Base-by-base conservation (phyloP, 2,329 filamentous ascomycete species). In the Aspergillus fumigatus region DNA sequence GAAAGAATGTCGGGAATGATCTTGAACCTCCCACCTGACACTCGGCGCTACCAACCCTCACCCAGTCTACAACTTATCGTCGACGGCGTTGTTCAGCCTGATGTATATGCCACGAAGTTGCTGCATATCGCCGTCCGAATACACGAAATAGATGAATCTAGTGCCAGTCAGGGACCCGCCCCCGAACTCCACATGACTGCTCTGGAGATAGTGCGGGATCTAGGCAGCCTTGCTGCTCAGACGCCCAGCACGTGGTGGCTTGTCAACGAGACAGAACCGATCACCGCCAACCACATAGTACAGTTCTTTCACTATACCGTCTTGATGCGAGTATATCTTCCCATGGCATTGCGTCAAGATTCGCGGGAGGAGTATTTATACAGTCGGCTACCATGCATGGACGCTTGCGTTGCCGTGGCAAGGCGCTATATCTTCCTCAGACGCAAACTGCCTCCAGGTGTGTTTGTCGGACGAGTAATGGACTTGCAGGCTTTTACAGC, bases 21-120 rank as follows among this genome's bases (percentile, higher is more conserved):
- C 21, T 64, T 72, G 48, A 75, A 75, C 55, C 56, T 75, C 5
- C 73, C 73, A 11, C 61, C 70, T n/a, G 67, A 62, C 14, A 74
- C 71, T 8, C 58, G 59, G 29, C 61, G 59, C 29, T 67, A 67
- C 53, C 43, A 63, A 56, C 26, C 50, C 0, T 25, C 21, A 7
- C 43, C 14, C 6, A 21, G 49, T 17, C 14, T 14, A 10, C 43
- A 48, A 17, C 25, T 64, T 5, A 10, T 56, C 3, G 41, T 55
- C 5, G 47, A 58, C 19, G 62, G 60, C 1, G 48, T 57, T 26
- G 58, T 64, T 25, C 58, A 64, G 6, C 21, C 53, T 1, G 35
- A 43, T 2, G 51, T 52, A 1, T 64, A 64, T 52, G 35, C 59
- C 2, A 54, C 43, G 2, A 50, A 51, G 7, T 29, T 64, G 10